These are phyloP conservation scores for Exobasidium rhododendri DNA, from an alignment of 1,284 basidiomycete species.

Conservation along the genomic window DNA sequence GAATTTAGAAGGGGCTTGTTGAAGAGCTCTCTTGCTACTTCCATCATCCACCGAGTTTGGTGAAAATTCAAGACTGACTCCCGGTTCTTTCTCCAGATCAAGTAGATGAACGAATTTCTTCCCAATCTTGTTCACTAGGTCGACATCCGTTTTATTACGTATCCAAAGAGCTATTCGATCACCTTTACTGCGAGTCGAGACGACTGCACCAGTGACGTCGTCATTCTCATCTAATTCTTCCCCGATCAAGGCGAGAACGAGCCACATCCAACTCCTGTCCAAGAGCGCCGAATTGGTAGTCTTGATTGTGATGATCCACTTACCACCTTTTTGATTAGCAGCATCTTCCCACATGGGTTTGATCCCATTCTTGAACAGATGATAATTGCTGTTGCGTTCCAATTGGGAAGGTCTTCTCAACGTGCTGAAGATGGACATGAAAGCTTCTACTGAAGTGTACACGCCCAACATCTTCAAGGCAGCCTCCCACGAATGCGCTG, in stretches of 20 bases:
- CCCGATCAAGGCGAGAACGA: constrained; percentile 84
- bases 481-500: constrained; percentile 64
- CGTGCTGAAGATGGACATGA: constrained; percentile 92
- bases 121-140: constrained; percentile 76
- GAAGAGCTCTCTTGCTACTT: neutral
- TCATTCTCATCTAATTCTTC: constrained; percentile 82
- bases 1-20: neutral
- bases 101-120: constrained; percentile 74
- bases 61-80: constrained; percentile 76
- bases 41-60: constrained; percentile 13
- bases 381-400: constrained; percentile 84
- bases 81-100: constrained; percentile 72
- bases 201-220: constrained; percentile 76
- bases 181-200: constrained; percentile 77
- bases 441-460: constrained; percentile 66
- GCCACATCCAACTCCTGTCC: constrained; percentile 84
- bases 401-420: constrained; percentile 82
- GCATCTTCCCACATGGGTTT: constrained; percentile 96
- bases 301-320: constrained; percentile 90
- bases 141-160: constrained; percentile 74
- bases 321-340: constrained; percentile 83
- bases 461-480: constrained; percentile 40
- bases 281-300: constrained; percentile 68
- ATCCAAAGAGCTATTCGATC: constrained; percentile 89
- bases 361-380: constrained; percentile 80